Conservation (phyloP, 2,329 filamentous ascomycete species). For the Eurotiales sp. region DNA sequence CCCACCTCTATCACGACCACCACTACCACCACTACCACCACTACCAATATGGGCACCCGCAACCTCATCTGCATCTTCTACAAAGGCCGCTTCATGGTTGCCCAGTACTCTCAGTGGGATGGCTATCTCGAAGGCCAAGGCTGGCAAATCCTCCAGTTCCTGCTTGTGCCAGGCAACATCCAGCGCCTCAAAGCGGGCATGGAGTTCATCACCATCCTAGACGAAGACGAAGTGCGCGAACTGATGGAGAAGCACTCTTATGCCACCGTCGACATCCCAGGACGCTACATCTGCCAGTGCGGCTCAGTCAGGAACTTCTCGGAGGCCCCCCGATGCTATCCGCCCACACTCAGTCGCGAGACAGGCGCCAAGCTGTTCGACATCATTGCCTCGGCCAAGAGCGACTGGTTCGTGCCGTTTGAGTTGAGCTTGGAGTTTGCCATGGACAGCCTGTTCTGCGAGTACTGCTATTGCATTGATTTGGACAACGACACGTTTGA, state of each 20-base stretch:
- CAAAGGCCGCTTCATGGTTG: conserved; percentile 22
- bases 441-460: conserved; percentile 20
- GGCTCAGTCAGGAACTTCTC: neutral
- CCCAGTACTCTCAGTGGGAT: conserved; percentile 28
- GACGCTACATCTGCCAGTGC: conserved; percentile 1
- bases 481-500: conserved; percentile 17
- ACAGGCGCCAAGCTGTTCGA: conserved; percentile 18
- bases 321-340: neutral
- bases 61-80: conserved; percentile 21
- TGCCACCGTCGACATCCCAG: neutral
- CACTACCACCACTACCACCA: too few species aligned
- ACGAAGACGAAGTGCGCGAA: neutral
- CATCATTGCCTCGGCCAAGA: conserved; percentile 16
- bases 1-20: too few species aligned
- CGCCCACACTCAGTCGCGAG: conserved; percentile 17
- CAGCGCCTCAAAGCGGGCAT: conserved; percentile 20
- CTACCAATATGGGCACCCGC: conserved; percentile 20
- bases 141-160: conserved; percentile 20
- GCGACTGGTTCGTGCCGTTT: conserved; percentile 16
- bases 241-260: neutral
- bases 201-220: conserved; percentile 15
- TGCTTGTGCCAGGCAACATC: conserved; percentile 21
- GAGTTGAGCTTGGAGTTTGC: conserved; percentile 20
- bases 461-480: conserved; percentile 27
- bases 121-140: conserved; percentile 26